These are phyloP conservation scores for Abrus precatorius DNA, from an alignment of 306 rosid species.

Conservation along the genomic window DNA sequence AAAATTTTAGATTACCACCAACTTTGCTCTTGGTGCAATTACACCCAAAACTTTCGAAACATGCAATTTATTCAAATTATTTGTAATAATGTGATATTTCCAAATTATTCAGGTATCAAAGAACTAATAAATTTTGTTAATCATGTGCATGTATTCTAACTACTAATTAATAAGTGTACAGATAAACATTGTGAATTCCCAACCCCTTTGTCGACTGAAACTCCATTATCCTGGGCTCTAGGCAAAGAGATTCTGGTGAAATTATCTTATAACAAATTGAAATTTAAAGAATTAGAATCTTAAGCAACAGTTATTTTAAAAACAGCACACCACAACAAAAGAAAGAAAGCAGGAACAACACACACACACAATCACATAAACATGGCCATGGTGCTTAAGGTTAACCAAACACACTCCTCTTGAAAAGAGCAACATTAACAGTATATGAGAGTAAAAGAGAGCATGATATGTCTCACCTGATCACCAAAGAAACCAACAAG, in stretches of 20 bases:
- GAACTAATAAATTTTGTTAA: neutral
- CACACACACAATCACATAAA: neutral
- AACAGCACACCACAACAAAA: neutral
- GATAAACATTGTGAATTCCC: neutral
- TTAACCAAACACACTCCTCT: constrained; percentile 4
- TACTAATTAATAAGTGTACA: neutral
- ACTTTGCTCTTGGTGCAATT: neutral
- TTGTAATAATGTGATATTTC: neutral
- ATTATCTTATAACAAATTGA: neutral
- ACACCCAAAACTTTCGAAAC: neutral
- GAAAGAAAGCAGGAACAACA: neutral
- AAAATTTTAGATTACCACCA: neutral
- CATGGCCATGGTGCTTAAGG: neutral
- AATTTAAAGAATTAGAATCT: neutral
- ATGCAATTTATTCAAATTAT: neutral
- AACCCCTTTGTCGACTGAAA: constrained; percentile 13
- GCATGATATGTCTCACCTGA: constrained; percentile 43
- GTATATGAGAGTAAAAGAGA: neutral
- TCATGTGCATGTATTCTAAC: too few relatives aligned
- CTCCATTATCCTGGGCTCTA: neutral
- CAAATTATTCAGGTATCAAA: constrained; percentile 22
- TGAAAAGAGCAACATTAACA: neutral
- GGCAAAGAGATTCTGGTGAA: constrained; percentile 9
- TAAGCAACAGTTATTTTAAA: constrained; percentile 4
- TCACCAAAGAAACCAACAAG: constrained; percentile 37